Evolutionary conservation across 768 basidiomycete genomes (phyloP).

Genomic region (Fistulinella prunicolor): DNA sequence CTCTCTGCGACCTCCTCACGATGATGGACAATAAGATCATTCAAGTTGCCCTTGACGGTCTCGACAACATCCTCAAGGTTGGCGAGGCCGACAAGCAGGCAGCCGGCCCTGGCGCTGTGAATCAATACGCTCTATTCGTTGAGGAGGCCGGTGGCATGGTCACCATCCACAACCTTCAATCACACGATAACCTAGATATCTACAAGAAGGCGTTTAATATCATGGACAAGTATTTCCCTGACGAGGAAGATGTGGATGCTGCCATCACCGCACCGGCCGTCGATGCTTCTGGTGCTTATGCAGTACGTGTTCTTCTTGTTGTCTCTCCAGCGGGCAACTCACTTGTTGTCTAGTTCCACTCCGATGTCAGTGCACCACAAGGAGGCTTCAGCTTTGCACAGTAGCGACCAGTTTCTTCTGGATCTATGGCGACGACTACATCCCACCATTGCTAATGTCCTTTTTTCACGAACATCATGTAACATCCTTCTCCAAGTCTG

Average conservation of each 20-base stretch:
- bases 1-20: slow-evolving; percentile 90
- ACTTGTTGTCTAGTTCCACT: slow-evolving; percentile 60
- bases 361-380: slow-evolving; percentile 83
- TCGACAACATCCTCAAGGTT: slow-evolving; percentile 97
- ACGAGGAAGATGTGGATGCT: slow-evolving; percentile 91
- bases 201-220: slow-evolving; percentile 99
- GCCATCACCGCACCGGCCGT: slow-evolving; percentile 75
- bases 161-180: slow-evolving; percentile 97
- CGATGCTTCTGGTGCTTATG: slow-evolving; percentile 69
- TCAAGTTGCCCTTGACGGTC: slow-evolving; percentile 94
- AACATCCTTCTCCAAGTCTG: slow-evolving; percentile 5
- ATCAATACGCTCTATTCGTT: slow-evolving; percentile 91
- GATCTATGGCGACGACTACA: slow-evolving; percentile 4
- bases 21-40: slow-evolving; percentile 99
- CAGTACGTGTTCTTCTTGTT: slow-evolving; percentile 44
- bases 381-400: slow-evolving; percentile 96
- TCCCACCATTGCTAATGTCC: neutral
- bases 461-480: slow-evolving; percentile 18
- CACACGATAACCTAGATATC: slow-evolving; percentile 98
- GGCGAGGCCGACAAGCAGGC: slow-evolving; percentile 92
- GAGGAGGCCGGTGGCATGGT: slow-evolving; percentile 99
- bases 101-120: slow-evolving; percentile 75
- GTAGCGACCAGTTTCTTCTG: slow-evolving; percentile 34
- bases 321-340: slow-evolving; percentile 1
- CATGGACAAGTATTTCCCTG: slow-evolving; percentile 98